Percentiles rank a stretch among this genome's conserved stretches.
Evolutionary conservation across 345 rosid genomes (phyloP).

Genomic region (Lagerstroemia speciosa): DNA sequence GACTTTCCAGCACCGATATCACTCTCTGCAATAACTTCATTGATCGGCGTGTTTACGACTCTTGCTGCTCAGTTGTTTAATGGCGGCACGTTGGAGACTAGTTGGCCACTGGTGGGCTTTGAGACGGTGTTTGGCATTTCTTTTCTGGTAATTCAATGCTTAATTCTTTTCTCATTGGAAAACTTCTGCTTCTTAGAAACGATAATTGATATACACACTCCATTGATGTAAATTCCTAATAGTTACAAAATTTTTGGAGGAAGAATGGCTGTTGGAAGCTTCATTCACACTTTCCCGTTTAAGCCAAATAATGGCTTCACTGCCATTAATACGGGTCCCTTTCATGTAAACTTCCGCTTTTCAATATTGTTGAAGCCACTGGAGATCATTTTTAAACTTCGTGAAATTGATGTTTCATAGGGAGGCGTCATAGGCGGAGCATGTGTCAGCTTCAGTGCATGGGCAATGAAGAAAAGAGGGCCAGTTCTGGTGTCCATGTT

Average conservation of each 20-base stretch:
- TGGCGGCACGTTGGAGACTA: slow-evolving; percentile 23
- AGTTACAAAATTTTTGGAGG: background rate
- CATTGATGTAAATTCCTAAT: background rate
- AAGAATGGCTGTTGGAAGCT: no score
- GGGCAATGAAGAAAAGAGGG: slow-evolving; percentile 92
- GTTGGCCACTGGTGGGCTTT: slow-evolving; percentile 30
- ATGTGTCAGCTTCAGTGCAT: slow-evolving; percentile 75
- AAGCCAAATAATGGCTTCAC: no score
- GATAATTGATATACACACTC: background rate
- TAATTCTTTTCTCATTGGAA: background rate
- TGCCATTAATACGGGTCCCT: no score
- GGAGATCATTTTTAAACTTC: background rate
- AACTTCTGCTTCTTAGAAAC: background rate
- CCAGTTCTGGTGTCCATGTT: slow-evolving; percentile 85
- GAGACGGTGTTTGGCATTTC: slow-evolving; percentile 38
- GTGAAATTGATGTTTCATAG: slow-evolving; percentile 20
- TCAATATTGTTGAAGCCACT: background rate
- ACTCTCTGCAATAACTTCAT: slow-evolving; percentile 56
- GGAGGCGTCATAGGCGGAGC: slow-evolving; percentile 61
- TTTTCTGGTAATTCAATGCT: slow-evolving; percentile 33
- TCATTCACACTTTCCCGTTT: no score
- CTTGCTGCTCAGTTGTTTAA: slow-evolving; percentile 33
- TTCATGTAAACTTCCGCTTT: background rate
- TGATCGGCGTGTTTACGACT: slow-evolving; percentile 61
- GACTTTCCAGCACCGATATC: slow-evolving; percentile 94